Conservation (phyloP, 2,329 filamentous ascomycete genomes). For the Colletotrichum scovillei region DNA sequence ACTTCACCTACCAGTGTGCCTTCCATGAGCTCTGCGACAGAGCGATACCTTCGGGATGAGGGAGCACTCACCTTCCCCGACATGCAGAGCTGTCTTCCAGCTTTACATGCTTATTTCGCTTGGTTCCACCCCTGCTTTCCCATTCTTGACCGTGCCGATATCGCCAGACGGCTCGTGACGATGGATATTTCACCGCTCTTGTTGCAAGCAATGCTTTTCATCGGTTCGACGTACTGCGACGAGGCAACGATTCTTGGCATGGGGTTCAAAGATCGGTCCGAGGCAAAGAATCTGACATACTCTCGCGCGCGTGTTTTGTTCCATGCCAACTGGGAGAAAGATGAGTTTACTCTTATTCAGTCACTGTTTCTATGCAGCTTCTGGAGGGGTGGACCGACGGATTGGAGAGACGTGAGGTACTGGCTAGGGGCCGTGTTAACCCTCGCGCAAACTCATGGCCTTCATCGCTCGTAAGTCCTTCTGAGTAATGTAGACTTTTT, state of each 20-base stretch:
- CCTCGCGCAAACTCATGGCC: slow-evolving; percentile 60
- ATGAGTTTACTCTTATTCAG: slow-evolving; percentile 61
- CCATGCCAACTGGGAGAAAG: slow-evolving; percentile 63
- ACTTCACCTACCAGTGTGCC: slow-evolving; percentile 24
- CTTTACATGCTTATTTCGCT: slow-evolving; percentile 62
- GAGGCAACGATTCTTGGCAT: slow-evolving; percentile 55
- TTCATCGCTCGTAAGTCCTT: slow-evolving; percentile 50
- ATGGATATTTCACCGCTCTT: slow-evolving; percentile 60
- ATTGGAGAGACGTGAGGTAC: slow-evolving; percentile 60
- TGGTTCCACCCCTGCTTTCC: slow-evolving; percentile 70
- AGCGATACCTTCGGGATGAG: slow-evolving; percentile 38
- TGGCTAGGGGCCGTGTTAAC: slow-evolving; percentile 63
- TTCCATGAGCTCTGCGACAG: slow-evolving; percentile 36
- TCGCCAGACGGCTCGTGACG: slow-evolving; percentile 51
- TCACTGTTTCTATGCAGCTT: slow-evolving; percentile 66
- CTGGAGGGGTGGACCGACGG: slow-evolving; percentile 61
- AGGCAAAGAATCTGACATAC: slow-evolving; percentile 62
- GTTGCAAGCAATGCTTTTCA: slow-evolving; percentile 64
- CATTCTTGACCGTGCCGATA: slow-evolving; percentile 58
- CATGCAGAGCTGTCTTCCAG: slow-evolving; percentile 36
- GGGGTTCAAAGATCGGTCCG: slow-evolving; percentile 59
- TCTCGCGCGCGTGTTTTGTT: slow-evolving; percentile 60
- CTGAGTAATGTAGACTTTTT: too few species aligned
- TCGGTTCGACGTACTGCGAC: slow-evolving; percentile 64
- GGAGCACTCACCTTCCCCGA: slow-evolving; percentile 38